phyloP scores from a whole-genome alignment of 2,329 filamentous ascomycete species.

The Colletotrichum sp. region DNA sequence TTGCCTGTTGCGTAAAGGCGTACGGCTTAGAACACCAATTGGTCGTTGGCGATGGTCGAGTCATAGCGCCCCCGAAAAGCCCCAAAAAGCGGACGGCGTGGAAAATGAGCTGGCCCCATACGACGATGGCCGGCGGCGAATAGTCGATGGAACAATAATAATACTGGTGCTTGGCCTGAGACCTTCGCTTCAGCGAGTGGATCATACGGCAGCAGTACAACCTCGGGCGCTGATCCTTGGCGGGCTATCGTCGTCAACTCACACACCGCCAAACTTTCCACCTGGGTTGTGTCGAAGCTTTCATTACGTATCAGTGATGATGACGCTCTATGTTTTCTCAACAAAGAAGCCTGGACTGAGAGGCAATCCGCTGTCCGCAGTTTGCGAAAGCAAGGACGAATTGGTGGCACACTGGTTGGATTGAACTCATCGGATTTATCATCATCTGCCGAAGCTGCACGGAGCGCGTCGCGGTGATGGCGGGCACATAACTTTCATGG shows the following conservation, averaged over 20 bases:
- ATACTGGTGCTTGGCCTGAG: not conserved
- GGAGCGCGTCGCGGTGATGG: not conserved
- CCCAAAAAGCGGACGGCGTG: not conserved
- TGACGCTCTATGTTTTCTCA: not conserved
- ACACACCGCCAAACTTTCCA: not conserved
- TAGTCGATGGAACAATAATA: not conserved
- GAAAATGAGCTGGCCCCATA: not conserved
- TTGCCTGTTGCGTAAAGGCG: not conserved
- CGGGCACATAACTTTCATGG: not conserved
- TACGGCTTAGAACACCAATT: not conserved
- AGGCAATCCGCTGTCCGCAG: not conserved
- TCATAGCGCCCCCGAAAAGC: not conserved
- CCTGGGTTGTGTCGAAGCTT: not conserved
- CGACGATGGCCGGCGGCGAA: not conserved
- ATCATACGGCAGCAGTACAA: not conserved
- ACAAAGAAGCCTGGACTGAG: not conserved
- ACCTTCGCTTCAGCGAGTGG: not conserved
- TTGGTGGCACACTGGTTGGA: fast-evolving
- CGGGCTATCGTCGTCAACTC: not conserved
- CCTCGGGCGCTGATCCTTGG: not conserved
- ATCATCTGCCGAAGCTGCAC: not conserved
- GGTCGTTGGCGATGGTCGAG: not conserved
- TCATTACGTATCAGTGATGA: not conserved
- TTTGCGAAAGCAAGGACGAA: not conserved
- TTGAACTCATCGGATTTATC: not conserved